phyloP scores from a whole-genome alignment of 2,329 filamentous ascomycete species.

The Diaporthe citrichinensis region DNA sequence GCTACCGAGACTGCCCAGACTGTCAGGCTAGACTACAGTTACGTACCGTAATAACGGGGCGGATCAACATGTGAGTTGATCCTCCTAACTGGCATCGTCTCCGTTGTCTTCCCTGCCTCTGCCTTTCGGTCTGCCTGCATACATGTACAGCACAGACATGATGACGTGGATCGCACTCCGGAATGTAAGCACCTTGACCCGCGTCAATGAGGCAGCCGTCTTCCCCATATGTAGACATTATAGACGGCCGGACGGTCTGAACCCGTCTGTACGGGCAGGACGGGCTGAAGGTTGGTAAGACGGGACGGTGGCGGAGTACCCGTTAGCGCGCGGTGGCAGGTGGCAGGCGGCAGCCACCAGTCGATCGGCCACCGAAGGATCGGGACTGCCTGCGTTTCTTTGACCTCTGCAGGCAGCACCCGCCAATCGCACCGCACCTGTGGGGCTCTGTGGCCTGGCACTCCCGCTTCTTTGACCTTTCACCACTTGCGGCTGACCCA shows the following conservation, averaged over 20 bases:
- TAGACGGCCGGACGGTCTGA: background rate
- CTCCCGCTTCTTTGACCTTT: background rate
- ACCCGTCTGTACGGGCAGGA: background rate
- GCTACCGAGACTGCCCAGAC: background rate
- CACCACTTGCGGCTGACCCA: slow-evolving; percentile 18
- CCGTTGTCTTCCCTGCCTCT: background rate
- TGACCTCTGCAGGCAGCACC: slow-evolving; percentile 13
- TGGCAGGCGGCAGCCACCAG: background rate
- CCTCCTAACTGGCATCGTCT: background rate
- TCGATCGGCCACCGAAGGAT: slow-evolving; percentile 27
- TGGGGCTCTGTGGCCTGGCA: slow-evolving; percentile 7
- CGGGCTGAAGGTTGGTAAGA: background rate
- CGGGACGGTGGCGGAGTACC: slow-evolving; percentile 31
- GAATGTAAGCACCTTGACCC: slow-evolving; percentile 23
- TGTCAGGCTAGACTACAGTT: background rate
- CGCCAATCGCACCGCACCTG: background rate
- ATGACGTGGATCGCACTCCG: slow-evolving; percentile 12
- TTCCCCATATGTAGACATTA: background rate
- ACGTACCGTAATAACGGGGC: background rate
- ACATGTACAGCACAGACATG: background rate
- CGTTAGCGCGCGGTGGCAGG: slow-evolving; percentile 4
- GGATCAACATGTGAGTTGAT: background rate
- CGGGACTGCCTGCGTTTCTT: slow-evolving; percentile 7
- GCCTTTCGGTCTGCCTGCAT: slow-evolving; percentile 26
- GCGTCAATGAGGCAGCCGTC: background rate